Percentiles rank a stretch among this genome's conserved stretches.
Conservation (phyloP, 345 rosid species). For the Eucalyptus sp. region DNA sequence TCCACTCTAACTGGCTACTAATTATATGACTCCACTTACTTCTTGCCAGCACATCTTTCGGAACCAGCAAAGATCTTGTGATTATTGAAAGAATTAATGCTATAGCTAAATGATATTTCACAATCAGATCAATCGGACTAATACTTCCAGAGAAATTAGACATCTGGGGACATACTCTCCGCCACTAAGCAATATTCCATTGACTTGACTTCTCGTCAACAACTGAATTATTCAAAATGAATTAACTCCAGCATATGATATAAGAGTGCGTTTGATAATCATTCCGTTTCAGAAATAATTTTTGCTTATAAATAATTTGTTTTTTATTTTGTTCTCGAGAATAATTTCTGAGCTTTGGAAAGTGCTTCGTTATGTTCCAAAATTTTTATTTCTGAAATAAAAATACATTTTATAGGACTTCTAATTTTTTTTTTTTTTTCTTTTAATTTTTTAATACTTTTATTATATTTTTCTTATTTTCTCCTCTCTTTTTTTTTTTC, state of each 20-base stretch:
- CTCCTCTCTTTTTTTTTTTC: no score
- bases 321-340: no score
- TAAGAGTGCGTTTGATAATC: no score
- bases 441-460: no score
- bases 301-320: no score
- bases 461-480: no score
- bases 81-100: background rate
- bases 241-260: background rate
- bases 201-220: background rate
- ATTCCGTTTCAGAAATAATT: accelerated
- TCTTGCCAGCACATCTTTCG: background rate
- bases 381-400: no score
- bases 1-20: background rate
- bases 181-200: background rate
- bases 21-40: background rate
- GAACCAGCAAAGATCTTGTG: background rate
- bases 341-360: no score
- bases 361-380: accelerated
- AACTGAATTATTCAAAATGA: background rate
- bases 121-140: background rate
- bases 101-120: background rate
- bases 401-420: no score
- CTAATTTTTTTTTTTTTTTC: no score
- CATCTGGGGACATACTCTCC: background rate
- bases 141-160: background rate